Evolutionary conservation across 352 stramenopile genomes (phyloP).

Genomic region (Globisporangium radiosum): DNA sequence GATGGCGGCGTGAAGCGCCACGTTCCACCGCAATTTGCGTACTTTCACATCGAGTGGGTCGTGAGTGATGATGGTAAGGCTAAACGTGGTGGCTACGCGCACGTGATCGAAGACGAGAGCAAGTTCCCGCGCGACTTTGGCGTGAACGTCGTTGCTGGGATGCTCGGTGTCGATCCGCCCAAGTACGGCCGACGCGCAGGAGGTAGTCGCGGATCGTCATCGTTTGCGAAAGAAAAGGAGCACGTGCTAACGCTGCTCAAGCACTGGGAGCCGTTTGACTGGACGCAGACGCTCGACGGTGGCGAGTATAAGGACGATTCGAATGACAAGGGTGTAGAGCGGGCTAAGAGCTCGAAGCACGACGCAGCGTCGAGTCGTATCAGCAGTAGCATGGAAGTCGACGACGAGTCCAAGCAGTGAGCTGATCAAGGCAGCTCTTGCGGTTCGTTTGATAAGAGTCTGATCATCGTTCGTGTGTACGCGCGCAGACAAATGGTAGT

Average conservation of each 20-base stretch:
- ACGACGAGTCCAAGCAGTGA: no score
- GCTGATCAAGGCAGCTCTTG: no score
- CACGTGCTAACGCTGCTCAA: slow-evolving; percentile 57
- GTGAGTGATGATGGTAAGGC: background rate
- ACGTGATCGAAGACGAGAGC: slow-evolving; percentile 77
- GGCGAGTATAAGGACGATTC: slow-evolving; percentile 8
- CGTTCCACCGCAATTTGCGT: slow-evolving; percentile 71
- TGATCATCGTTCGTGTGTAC: no score
- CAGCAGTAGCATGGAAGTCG: no score
- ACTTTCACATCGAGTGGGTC: slow-evolving; percentile 81
- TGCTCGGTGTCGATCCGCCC: slow-evolving; percentile 60
- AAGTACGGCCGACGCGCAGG: slow-evolving; percentile 48
- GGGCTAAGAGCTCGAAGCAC: no score
- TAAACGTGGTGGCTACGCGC: slow-evolving; percentile 41
- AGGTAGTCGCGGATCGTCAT: slow-evolving; percentile 18
- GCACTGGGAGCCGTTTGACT: slow-evolving; percentile 67
- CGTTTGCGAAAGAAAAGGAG: slow-evolving; percentile 49
- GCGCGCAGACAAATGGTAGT: no score
- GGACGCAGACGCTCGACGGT: slow-evolving; percentile 66
- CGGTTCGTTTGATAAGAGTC: no score
- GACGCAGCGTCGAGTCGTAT: no score
- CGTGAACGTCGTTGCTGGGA: slow-evolving; percentile 67
- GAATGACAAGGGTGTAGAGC: background rate
- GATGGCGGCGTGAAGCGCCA: slow-evolving; percentile 52
- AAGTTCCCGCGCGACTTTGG: slow-evolving; percentile 77